These are phyloP conservation scores for Cyathus olla DNA, from an alignment of 1,284 basidiomycete genomes.

Conservation along the genomic window DNA sequence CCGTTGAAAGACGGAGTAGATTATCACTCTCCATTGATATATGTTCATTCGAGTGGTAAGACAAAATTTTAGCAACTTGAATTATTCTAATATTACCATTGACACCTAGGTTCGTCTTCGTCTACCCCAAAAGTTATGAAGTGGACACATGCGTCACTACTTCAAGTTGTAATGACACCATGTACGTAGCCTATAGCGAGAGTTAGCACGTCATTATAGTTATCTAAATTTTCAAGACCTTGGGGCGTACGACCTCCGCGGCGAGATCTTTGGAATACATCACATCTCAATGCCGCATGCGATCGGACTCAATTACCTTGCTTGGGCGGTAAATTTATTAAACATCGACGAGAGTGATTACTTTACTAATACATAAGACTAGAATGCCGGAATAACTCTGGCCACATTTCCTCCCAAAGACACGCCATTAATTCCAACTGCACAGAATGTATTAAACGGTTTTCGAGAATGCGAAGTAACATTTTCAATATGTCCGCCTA, in stretches of 20 bases:
- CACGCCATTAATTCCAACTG: background rate
- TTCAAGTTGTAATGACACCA: background rate
- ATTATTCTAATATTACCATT: no score
- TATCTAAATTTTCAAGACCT: background rate
- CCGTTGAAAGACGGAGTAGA: no score
- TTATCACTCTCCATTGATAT: no score
- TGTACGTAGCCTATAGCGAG: background rate
- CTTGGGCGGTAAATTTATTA: background rate
- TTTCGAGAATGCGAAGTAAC: background rate
- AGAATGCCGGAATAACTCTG: background rate
- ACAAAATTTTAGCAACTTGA: no score
- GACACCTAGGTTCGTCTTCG: background rate
- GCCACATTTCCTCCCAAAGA: background rate
- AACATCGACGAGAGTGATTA: no score
- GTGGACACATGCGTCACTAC: background rate
- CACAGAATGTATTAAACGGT: background rate
- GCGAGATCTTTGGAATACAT: background rate
- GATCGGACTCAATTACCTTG: background rate
- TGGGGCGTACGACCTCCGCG: background rate
- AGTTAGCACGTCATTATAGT: background rate
- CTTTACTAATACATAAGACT: no score
- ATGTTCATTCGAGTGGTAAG: no score
- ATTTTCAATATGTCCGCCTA: no score
- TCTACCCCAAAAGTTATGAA: background rate
- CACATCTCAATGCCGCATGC: background rate